Percentiles rank a stretch among this genome's conserved stretches.
Conservation (phyloP, 108 stramenopile genomes). For the Cyclotella kingstonii region DNA sequence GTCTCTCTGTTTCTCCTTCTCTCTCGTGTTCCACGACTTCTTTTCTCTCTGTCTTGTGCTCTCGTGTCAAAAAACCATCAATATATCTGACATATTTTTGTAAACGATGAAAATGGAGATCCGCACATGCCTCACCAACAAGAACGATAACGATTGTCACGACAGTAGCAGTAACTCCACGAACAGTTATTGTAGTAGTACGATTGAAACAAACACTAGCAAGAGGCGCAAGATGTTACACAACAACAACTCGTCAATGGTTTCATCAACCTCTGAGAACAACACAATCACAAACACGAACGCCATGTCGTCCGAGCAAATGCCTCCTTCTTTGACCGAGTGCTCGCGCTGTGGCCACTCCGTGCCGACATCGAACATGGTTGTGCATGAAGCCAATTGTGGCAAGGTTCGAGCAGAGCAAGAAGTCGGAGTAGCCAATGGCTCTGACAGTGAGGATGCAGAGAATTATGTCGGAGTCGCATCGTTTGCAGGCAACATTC, state of each 20-base stretch:
- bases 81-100: too few relatives aligned
- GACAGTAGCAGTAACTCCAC: not conserved
- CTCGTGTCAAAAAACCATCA: too few relatives aligned
- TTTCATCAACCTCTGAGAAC: not conserved
- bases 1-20: too few relatives aligned
- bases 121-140: not conserved
- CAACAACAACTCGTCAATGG: too few relatives aligned
- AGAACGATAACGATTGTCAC: not conserved
- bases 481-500: constrained; percentile 1
- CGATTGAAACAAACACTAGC: too few relatives aligned
- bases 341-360: constrained; percentile 12
- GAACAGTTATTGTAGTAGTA: not conserved
- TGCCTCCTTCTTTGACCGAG: not conserved
- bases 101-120: too few relatives aligned
- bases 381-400: constrained; percentile 22
- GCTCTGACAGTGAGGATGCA: not conserved
- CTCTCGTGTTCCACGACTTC: too few relatives aligned
- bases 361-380: constrained; percentile 15
- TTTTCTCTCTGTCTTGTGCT: too few relatives aligned
- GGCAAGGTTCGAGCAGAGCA: not conserved
- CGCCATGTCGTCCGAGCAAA: not conserved
- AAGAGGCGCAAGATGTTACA: too few relatives aligned
- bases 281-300: not conserved
- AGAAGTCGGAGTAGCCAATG: not conserved
- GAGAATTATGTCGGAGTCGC: not conserved